phyloP scores from a whole-genome alignment of 1,284 basidiomycete genomes.

The Ceratobasidium sp. region DNA sequence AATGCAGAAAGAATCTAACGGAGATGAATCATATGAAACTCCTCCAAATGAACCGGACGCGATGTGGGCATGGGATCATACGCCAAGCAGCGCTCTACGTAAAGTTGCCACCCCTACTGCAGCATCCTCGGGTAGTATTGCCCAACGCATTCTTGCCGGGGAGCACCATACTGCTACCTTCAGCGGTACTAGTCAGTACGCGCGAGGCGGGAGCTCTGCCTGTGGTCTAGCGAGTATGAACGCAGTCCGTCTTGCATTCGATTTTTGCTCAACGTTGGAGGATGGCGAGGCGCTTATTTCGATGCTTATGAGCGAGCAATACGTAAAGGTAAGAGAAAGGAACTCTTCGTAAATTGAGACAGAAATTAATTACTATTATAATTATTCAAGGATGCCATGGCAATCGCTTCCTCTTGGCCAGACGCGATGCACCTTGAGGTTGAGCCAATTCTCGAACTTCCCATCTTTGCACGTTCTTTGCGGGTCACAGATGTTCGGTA shows the following conservation, averaged over 20 bases:
- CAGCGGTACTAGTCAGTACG: constrained; percentile 66
- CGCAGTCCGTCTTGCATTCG: constrained; percentile 66
- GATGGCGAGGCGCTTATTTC: constrained; percentile 57
- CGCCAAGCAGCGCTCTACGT: not conserved
- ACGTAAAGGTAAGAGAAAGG: constrained; percentile 53
- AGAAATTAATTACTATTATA: not conserved
- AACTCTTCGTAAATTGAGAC: not conserved
- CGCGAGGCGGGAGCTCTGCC: constrained; percentile 61
- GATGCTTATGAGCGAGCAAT: constrained; percentile 41
- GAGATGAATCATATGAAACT: constrained; percentile 11
- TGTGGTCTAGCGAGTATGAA: constrained; percentile 77
- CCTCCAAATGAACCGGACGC: not conserved
- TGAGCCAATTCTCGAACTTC: constrained; percentile 60
- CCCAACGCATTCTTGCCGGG: constrained; percentile 3
- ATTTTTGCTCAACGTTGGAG: constrained; percentile 56
- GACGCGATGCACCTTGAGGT: constrained; percentile 68
- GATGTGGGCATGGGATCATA: not conserved
- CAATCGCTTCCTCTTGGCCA: constrained; percentile 69
- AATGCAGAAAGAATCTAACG: not conserved
- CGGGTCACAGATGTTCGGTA: constrained; percentile 59
- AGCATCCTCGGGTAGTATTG: not conserved
- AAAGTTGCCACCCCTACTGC: not conserved
- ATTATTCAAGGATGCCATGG: constrained; percentile 63
- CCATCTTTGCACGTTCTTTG: constrained; percentile 60
- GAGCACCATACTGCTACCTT: constrained; percentile 50